phyloP scores from a whole-genome alignment of 148 eudicot genomes.

The Vaccinium corymbosum region DNA sequence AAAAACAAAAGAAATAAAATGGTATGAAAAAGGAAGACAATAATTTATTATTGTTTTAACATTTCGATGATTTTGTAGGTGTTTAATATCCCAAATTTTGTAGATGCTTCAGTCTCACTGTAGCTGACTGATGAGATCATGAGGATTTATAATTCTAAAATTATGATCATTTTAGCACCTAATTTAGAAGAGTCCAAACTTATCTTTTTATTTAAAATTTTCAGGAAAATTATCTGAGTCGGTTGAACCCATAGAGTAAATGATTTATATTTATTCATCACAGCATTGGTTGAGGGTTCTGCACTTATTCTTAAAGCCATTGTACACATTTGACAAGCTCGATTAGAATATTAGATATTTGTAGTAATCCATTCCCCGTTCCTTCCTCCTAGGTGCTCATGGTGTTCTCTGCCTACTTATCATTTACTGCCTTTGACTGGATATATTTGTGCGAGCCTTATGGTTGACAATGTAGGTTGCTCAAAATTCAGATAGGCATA shows the following conservation, averaged over 20 bases:
- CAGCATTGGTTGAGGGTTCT: not conserved
- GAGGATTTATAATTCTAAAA: not conserved
- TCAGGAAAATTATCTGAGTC: not conserved
- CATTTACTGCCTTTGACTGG: not conserved
- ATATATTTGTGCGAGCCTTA: not conserved
- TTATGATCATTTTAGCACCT: not conserved
- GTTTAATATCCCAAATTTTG: not conserved
- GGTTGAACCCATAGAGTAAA: not conserved
- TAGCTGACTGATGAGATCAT: not conserved
- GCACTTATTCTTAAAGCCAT: not conserved
- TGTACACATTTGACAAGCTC: not conserved
- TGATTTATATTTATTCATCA: constrained; percentile 4
- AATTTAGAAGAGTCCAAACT: not conserved
- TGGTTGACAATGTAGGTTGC: not conserved
- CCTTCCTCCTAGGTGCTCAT: not conserved
- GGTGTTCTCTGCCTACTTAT: not conserved
- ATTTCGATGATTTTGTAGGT: not conserved
- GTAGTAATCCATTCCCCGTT: too few relatives aligned
- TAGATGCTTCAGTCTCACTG: not conserved
- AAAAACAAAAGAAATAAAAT: not conserved
- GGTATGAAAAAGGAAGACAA: not conserved
- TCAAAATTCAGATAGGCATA: not conserved
- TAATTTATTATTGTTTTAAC: not conserved
- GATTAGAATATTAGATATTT: too few relatives aligned
- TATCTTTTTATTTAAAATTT: not conserved